phyloP scores from a whole-genome alignment of 805 yeast genomes.

The Nakazawaea peltata region DNA sequence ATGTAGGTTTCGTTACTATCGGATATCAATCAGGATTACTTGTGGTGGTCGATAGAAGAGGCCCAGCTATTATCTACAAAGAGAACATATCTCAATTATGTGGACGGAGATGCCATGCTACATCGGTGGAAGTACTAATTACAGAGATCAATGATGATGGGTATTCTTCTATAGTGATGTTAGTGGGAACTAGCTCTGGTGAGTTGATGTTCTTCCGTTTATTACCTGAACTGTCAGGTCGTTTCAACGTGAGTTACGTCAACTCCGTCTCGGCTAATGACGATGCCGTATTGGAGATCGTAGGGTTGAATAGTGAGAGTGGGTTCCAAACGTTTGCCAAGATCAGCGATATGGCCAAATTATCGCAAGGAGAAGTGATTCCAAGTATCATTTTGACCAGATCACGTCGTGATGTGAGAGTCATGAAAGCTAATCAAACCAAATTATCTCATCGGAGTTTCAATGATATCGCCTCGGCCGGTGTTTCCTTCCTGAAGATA shows the following conservation, averaged over 20 bases:
- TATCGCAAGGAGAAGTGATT: constrained; percentile 53
- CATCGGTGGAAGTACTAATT: constrained; percentile 66
- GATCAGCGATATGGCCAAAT: constrained; percentile 43
- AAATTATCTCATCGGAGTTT: constrained; percentile 60
- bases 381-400: constrained; percentile 55
- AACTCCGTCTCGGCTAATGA: constrained; percentile 41
- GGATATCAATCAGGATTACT: constrained; percentile 74
- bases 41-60: constrained; percentile 69
- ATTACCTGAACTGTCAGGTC: constrained; percentile 53
- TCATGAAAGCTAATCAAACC: constrained; percentile 49
- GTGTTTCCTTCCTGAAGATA: constrained; percentile 35
- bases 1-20: constrained; percentile 77
- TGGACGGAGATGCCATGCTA: constrained; percentile 27
- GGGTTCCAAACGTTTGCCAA: constrained; percentile 66
- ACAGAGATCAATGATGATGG: constrained; percentile 60
- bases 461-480: constrained; percentile 36
- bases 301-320: constrained; percentile 46
- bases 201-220: constrained; percentile 59
- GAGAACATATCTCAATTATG: constrained; percentile 15
- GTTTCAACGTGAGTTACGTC: constrained; percentile 47
- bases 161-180: constrained; percentile 62
- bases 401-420: constrained; percentile 53
- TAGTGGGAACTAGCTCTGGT: constrained; percentile 74
- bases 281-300: constrained; percentile 43
- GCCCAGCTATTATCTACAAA: constrained; percentile 44